Evolutionary conservation across 139 green algal genomes (phyloP).

Genomic region (Nannochloris sp.): DNA sequence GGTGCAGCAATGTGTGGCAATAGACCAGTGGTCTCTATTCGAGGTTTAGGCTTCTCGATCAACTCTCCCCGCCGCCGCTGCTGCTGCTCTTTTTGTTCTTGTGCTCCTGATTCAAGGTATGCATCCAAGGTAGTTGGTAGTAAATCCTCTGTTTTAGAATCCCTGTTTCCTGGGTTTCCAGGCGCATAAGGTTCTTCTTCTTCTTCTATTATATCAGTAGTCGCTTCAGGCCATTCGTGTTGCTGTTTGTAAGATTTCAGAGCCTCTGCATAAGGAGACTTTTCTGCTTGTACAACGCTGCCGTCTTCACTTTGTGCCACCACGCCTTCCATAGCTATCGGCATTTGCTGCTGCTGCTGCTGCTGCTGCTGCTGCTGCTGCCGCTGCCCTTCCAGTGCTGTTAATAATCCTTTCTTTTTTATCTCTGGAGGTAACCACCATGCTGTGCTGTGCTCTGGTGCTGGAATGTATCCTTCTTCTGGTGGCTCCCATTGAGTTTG

Average conservation of each 20-base stretch:
- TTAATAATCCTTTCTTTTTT: background rate
- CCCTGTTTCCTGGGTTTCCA: no score
- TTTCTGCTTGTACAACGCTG: no score
- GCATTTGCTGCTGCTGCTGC: no score
- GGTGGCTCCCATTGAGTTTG: conserved; percentile 26
- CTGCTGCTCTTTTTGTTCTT: background rate
- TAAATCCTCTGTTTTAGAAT: no score
- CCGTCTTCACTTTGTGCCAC: no score
- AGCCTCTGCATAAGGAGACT: background rate
- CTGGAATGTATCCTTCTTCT: conserved; percentile 17
- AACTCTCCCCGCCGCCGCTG: no score
- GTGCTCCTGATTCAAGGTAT: background rate
- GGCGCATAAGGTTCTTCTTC: no score
- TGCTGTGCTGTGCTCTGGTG: background rate
- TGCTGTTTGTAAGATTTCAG: background rate
- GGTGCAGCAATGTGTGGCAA: conserved; percentile 1
- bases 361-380: no score
- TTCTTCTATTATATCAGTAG: background rate
- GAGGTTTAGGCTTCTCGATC: background rate
- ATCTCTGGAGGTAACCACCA: background rate
- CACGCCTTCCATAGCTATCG: no score
- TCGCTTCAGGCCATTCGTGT: background rate
- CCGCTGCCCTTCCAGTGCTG: no score
- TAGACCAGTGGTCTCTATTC: conserved; percentile 4
- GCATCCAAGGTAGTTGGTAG: no score